phyloP scores from a whole-genome alignment of 139 green algal species.

The Prasinococcaceae sp. region DNA sequence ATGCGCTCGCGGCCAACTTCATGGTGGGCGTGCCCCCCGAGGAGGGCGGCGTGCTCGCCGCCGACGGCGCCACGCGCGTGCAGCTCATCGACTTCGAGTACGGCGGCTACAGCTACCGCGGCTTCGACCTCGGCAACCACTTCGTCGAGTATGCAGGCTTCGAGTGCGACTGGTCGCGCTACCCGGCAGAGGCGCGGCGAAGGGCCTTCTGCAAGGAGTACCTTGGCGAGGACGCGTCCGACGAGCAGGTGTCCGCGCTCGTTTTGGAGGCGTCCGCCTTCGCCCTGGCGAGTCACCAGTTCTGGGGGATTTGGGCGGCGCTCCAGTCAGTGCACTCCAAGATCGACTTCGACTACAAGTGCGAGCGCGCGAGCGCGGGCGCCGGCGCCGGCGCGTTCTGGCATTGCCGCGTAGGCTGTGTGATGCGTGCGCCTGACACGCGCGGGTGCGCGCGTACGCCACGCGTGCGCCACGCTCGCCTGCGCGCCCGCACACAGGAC shows the following conservation, averaged over 20 bases:
- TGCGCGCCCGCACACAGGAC: too few species aligned
- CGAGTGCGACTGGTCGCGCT: constrained; percentile 87
- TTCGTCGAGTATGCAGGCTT: constrained; percentile 96
- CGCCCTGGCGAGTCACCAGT: constrained; percentile 70
- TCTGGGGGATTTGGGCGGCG: constrained; percentile 80
- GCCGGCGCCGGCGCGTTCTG: too few species aligned
- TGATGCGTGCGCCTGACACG: too few species aligned
- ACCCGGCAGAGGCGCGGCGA: too few species aligned
- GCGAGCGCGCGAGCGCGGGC: too few species aligned
- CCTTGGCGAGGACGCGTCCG: background rate
- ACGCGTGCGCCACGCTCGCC: too few species aligned
- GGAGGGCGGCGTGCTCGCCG: background rate
- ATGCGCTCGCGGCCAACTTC: constrained; percentile 77
- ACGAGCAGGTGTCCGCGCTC: constrained; percentile 17
- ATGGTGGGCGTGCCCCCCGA: constrained; percentile 32
- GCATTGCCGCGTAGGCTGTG: too few species aligned
- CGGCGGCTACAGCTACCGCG: constrained; percentile 42
- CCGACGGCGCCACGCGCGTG: too few species aligned
- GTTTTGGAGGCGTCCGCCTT: constrained; percentile 60
- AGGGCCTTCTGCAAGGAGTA: too few species aligned
- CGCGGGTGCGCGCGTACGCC: too few species aligned
- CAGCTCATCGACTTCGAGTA: constrained; percentile 98
- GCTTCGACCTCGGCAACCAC: constrained; percentile 69
- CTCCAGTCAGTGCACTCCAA: constrained; percentile 38
- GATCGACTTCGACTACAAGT: constrained; percentile 10